A percentile compares a stretch with the other conserved stretches of the same genome.
Evolutionary conservation across 2,329 filamentous ascomycete species (phyloP).

Genomic region (Cercospora beticola): DNA sequence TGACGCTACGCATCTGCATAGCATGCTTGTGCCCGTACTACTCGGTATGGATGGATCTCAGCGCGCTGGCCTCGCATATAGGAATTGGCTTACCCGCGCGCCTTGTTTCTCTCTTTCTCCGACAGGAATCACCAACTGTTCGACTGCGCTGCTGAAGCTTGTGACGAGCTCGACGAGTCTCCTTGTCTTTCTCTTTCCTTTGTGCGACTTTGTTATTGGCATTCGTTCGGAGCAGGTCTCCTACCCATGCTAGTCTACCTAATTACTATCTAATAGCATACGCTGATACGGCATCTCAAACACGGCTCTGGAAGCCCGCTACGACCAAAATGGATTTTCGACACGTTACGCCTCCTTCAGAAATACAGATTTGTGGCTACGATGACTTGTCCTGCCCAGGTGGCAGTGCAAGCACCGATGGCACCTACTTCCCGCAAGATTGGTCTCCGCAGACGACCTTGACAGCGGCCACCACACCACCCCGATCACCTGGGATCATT

Average conservation of each 20-base stretch:
- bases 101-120: conserved; percentile 22
- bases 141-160: conserved; percentile 25
- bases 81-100: conserved; percentile 21
- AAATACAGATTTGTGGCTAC: conserved; percentile 33
- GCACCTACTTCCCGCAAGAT: conserved; percentile 30
- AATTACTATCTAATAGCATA: conserved; percentile 31
- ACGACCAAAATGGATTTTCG: conserved; percentile 44
- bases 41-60: conserved; percentile 23
- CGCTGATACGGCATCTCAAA: conserved; percentile 13
- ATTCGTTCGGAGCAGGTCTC: conserved; percentile 48
- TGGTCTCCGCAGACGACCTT: conserved; percentile 37
- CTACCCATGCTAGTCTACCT: conserved; percentile 26
- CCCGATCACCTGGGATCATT: conserved; percentile 33
- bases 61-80: conserved; percentile 30
- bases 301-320: conserved; percentile 24
- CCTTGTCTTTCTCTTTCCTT: conserved; percentile 40
- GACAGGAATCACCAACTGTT: conserved; percentile 29
- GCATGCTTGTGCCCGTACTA: conserved; percentile 22
- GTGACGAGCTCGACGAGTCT: conserved; percentile 43
- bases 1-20: conserved; percentile 25
- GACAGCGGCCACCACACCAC: conserved; percentile 35
- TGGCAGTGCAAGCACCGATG: conserved; percentile 36
- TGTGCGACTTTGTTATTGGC: conserved; percentile 38
- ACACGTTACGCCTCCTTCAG: conserved; percentile 47
- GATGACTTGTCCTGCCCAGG: conserved; percentile 32